Base-by-base conservation (phyloP, 768 basidiomycete species). In the Russula sp. region DNA sequence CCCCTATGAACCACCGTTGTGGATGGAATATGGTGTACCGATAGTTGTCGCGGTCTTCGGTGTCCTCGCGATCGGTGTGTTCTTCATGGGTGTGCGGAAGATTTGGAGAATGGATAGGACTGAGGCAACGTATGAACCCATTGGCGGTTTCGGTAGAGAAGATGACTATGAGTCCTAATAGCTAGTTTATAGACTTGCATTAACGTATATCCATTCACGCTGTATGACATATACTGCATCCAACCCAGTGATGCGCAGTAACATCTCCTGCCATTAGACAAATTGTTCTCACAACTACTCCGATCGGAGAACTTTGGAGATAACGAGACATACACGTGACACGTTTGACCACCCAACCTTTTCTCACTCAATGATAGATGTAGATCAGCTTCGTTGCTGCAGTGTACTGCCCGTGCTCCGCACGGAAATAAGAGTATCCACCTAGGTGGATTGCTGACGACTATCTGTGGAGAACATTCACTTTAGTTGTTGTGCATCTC, bases 1-100 rank as follows among this genome's bases (percentile, higher is more conserved):
- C 25, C 97, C 97, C 38, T 98, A 93, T 71, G 76, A 86, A 60
- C 93, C 96, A 3, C 79, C 86, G 5, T 92, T 90, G 91, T 93
- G 87, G 84, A 76, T 82, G 41, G 77, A 83, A 68, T 93, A 86
- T 68, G 88, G 90, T 43, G 78, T 79, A 5, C 90, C 91, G 0
- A 67, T 81, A n/a, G 75, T 80, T 34, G 83, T 88, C 5, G 83
- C 83, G 3, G 74, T 75, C 1, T 66, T 83, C 29, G 90, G 88
- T 6, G 69, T 88, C 34, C 45, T 82, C 34, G 63, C 83, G 10
- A 89, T 93, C 63, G 79, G 83, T 63, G 69, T 75, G 10, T 87
- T 93, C 72, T 89, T 92, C 73, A 83, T 83, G 70, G 85, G 79
- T n/a, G 84, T 89, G 22, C 76, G 83, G 60, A 73, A 76, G 57